A percentile compares a stretch with the other conserved stretches of the same genome.
These are phyloP conservation scores for Xerocomus nothofagi DNA, from an alignment of 1,284 basidiomycete genomes.

Conservation along the genomic window DNA sequence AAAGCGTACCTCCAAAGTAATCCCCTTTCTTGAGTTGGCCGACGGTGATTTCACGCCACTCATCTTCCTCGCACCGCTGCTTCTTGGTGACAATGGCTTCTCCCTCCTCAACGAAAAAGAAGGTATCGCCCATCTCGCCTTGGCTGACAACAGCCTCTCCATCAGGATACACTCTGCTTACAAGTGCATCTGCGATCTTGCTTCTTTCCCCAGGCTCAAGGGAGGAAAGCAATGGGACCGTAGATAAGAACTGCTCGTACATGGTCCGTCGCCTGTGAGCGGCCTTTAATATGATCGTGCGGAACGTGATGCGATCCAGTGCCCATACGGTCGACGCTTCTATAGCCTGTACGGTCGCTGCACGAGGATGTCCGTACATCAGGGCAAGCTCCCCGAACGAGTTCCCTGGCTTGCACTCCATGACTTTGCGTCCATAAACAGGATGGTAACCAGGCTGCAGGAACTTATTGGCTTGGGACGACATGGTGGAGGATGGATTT, in stretches of 20 bases:
- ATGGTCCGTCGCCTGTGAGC: constrained; percentile 88
- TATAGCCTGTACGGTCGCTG: constrained; percentile 89
- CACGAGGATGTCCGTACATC: constrained; percentile 97
- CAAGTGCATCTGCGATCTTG: constrained; percentile 95
- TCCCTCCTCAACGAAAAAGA: constrained; percentile 96
- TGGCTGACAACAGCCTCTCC: constrained; percentile 88
- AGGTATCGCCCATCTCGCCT: constrained; percentile 94
- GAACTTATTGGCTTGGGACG: constrained; percentile 49
- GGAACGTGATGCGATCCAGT: constrained; percentile 96
- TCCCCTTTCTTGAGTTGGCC: constrained; percentile 85
- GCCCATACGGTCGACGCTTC: constrained; percentile 90
- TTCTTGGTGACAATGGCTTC: constrained; percentile 86
- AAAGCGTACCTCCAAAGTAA: constrained; percentile 90
- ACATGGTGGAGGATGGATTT: constrained; percentile 37
- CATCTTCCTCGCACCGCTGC: constrained; percentile 59
- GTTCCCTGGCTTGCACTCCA: constrained; percentile 81
- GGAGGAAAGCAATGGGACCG: constrained; percentile 87
- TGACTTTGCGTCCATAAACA: constrained; percentile 79
- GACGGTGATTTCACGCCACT: constrained; percentile 66
- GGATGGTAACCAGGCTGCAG: constrained; percentile 64
- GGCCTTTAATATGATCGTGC: constrained; percentile 92
- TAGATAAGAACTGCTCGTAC: constrained; percentile 93
- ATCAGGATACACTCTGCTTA: constrained; percentile 78
- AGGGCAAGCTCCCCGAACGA: constrained; percentile 97
- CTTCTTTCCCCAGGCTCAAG: constrained; percentile 87